Percentiles rank a stretch among this genome's conserved stretches.
These are phyloP conservation scores for Asterophora lycoperdoides DNA, from an alignment of 768 basidiomycete species.

Conservation along the genomic window DNA sequence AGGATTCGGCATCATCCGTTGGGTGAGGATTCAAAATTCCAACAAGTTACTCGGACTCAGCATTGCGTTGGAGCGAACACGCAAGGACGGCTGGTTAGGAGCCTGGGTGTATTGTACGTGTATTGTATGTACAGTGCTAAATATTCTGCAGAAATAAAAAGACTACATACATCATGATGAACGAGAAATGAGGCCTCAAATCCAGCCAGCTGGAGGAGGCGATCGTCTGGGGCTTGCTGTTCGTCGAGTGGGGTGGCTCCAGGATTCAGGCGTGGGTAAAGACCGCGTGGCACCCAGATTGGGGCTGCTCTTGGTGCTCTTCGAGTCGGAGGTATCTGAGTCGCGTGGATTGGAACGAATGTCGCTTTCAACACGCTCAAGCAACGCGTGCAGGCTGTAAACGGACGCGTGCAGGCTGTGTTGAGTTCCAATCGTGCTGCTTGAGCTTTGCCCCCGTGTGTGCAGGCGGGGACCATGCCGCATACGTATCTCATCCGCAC, in stretches of 20 bases:
- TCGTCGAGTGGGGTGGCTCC: slow-evolving; percentile 30
- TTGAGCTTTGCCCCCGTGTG: slow-evolving; percentile 37
- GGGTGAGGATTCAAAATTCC: too few relatives aligned
- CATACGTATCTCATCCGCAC: slow-evolving; percentile 59
- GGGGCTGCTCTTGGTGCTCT: slow-evolving; percentile 14
- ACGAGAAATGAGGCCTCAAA: slow-evolving; percentile 25
- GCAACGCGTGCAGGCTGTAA: slow-evolving; percentile 56
- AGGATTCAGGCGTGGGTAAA: slow-evolving; percentile 44
- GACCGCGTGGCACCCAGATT: slow-evolving; percentile 23
- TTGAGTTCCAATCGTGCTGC: slow-evolving; percentile 31
- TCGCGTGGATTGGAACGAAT: slow-evolving; percentile 16
- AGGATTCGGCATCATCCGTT: too few relatives aligned
- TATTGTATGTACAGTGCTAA: not conserved
- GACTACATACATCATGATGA: not conserved
- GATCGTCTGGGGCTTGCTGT: slow-evolving; percentile 27
- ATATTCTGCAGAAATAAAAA: not conserved
- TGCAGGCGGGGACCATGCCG: slow-evolving; percentile 41
- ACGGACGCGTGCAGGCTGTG: slow-evolving; percentile 53
- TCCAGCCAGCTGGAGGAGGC: slow-evolving; percentile 47
- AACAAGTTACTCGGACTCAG: too few relatives aligned
- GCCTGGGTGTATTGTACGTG: not conserved
- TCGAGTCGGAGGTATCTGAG: slow-evolving; percentile 19
- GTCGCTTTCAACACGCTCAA: slow-evolving; percentile 46
- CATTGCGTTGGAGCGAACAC: too few relatives aligned
- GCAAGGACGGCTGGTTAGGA: too few relatives aligned